phyloP scores from a whole-genome alignment of 768 basidiomycete species.

The Phallus indusiatus region DNA sequence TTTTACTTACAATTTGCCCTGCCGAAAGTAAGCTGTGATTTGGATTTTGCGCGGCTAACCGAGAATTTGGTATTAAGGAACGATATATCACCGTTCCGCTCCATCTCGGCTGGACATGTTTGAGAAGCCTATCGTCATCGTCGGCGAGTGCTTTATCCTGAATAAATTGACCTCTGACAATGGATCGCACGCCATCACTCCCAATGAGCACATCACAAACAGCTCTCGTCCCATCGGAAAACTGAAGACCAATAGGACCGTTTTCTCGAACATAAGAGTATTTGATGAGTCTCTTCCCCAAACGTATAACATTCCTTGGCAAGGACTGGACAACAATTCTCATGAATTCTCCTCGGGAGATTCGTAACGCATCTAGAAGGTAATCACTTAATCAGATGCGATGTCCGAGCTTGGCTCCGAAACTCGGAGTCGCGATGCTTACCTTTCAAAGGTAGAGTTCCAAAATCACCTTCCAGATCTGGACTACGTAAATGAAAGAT shows the following conservation, averaged over 20 bases:
- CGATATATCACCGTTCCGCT: not conserved
- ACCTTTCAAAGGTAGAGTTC: constrained; percentile 4
- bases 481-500: not conserved
- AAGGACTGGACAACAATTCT: not conserved
- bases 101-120: not conserved
- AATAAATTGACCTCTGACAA: constrained; percentile 3
- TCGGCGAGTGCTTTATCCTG: constrained; percentile 1
- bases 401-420: too few species aligned
- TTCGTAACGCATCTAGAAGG: constrained; percentile 2
- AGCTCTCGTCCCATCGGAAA: constrained; percentile 6
- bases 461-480: constrained; percentile 3
- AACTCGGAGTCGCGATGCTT: not conserved
- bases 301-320: not conserved
- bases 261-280: not conserved
- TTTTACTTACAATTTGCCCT: not conserved
- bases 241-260: not conserved
- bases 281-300: not conserved
- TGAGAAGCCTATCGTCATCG: constrained; percentile 19
- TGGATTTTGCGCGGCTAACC: not conserved
- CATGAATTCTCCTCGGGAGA: constrained; percentile 4
- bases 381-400: not conserved
- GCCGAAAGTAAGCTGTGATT: constrained; percentile 3
- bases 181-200: constrained; percentile 9
- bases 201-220: constrained; percentile 9
- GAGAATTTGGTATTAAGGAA: constrained; percentile 18